Conservation (phyloP, 2,329 filamentous ascomycete species). For the Lachnellula subtilissima region DNA sequence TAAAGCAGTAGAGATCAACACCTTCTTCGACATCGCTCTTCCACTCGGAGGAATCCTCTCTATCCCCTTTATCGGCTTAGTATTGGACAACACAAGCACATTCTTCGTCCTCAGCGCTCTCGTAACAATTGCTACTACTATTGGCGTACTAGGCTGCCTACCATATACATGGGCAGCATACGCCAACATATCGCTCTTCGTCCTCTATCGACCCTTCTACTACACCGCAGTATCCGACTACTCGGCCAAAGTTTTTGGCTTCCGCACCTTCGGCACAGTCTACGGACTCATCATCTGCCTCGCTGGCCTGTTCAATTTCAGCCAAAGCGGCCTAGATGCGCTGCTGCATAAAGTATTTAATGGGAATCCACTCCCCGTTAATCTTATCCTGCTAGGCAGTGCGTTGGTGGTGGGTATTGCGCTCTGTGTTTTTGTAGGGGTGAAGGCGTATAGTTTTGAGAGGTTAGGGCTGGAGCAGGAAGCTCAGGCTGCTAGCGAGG, state of each 20-base stretch:
- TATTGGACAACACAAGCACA: conserved; percentile 75
- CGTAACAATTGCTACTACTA: conserved; percentile 65
- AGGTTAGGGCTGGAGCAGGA: conserved; percentile 38
- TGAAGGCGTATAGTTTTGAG: conserved; percentile 33
- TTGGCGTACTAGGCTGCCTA: conserved; percentile 72
- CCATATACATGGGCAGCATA: conserved; percentile 69
- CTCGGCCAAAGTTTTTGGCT: conserved; percentile 86
- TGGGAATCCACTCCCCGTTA: conserved; percentile 72
- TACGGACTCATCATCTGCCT: conserved; percentile 87
- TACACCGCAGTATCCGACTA: conserved; percentile 91
- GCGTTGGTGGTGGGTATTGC: conserved; percentile 60
- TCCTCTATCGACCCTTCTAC: conserved; percentile 81
- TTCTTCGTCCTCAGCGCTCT: conserved; percentile 65
- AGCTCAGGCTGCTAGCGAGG: conserved; percentile 38
- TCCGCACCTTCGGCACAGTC: conserved; percentile 88
- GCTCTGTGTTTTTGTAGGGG: conserved; percentile 62
- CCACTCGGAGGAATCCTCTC: conserved; percentile 79
- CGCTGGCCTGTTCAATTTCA: conserved; percentile 78
- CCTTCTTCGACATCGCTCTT: conserved; percentile 80
- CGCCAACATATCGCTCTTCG: conserved; percentile 71
- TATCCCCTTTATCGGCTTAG: conserved; percentile 76
- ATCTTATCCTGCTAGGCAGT: conserved; percentile 58
- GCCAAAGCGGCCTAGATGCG: conserved; percentile 73
- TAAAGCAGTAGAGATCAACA: conserved; percentile 66
- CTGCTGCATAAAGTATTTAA: conserved; percentile 69